Evolutionary conservation across 352 stramenopile genomes (phyloP).

Genomic region (Phytopythium ostracodes): DNA sequence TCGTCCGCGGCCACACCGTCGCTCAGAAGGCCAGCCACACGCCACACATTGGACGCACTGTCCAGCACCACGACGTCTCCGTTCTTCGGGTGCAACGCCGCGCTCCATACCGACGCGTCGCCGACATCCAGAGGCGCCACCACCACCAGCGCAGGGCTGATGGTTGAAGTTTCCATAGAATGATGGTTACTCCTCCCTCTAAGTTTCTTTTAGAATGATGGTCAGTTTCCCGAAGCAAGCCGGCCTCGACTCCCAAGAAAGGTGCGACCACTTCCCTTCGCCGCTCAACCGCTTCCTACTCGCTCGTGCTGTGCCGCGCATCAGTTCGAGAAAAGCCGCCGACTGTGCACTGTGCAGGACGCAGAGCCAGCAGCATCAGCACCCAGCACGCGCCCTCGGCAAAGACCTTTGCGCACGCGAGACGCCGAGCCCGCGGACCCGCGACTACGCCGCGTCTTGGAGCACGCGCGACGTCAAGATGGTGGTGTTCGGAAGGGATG

Average conservation of each 20-base stretch:
- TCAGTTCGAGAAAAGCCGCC: neutral
- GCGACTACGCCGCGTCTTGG: neutral
- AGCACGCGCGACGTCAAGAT: too few relatives aligned
- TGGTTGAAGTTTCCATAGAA: too few relatives aligned
- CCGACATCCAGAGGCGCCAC: constrained; percentile 38
- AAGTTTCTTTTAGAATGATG: too few relatives aligned
- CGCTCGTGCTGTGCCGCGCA: neutral
- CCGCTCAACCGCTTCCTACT: too few relatives aligned
- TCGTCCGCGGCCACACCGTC: constrained; percentile 21
- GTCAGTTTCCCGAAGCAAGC: too few relatives aligned
- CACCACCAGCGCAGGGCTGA: constrained; percentile 40
- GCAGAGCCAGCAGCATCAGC: neutral
- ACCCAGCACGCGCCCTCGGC: neutral
- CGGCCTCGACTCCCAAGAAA: too few relatives aligned
- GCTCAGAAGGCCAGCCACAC: constrained; percentile 36
- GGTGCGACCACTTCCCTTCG: too few relatives aligned
- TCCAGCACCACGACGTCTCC: constrained; percentile 61
- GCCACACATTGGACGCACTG: constrained; percentile 50
- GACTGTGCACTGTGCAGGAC: neutral
- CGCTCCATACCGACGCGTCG: constrained; percentile 33
- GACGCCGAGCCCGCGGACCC: neutral
- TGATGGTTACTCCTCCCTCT: too few relatives aligned
- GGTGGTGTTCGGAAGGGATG: neutral
- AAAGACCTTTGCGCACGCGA: too few relatives aligned
- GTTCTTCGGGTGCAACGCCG: constrained; percentile 51